A percentile compares a stretch with the other conserved stretches of the same genome.
Conservation (phyloP, 2,329 filamentous ascomycete species). For the Didymella pomorum region DNA sequence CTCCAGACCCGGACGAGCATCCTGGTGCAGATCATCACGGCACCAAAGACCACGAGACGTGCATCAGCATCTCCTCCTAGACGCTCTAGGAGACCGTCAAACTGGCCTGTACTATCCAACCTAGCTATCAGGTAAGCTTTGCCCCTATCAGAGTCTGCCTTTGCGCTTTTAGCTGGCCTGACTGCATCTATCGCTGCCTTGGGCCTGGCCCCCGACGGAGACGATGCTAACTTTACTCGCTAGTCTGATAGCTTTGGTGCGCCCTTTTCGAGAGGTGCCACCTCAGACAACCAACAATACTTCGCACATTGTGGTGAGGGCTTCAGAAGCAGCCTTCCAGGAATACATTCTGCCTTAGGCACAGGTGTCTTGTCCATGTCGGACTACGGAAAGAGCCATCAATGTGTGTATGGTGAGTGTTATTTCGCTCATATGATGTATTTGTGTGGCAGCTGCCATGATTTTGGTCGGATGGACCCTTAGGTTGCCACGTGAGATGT, state of each 20-base stretch:
- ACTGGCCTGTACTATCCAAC: conserved; percentile 47
- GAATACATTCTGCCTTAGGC: conserved; percentile 45
- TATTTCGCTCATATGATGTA: conserved; percentile 52
- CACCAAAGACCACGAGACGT: conserved; percentile 23
- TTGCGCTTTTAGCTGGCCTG: conserved; percentile 26
- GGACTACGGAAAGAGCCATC: conserved; percentile 78
- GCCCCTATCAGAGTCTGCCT: conserved; percentile 22
- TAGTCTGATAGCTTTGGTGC: conserved; percentile 46
- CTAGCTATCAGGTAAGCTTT: conserved; percentile 48
- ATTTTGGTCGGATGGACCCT: conserved; percentile 47
- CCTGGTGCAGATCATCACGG: conserved; percentile 10
- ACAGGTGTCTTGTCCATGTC: conserved; percentile 75
- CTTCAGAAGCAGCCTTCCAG: conserved; percentile 61
- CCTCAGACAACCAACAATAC: conserved; percentile 29
- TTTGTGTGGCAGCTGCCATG: conserved; percentile 46
- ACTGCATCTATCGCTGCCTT: conserved; percentile 41
- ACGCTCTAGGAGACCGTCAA: conserved; percentile 40
- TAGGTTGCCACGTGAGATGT: conserved; percentile 48
- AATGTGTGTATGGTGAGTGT: conserved; percentile 82
- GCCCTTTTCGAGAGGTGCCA: conserved; percentile 39
- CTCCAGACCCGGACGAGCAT: conserved; percentile 19
- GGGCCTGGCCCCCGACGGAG: not conserved
- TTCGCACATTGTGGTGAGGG: conserved; percentile 44
- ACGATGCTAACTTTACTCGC: conserved; percentile 4
- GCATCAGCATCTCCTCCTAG: conserved; percentile 16